A percentile compares a stretch with the other conserved stretches of the same genome.
Evolutionary conservation across 2,329 filamentous ascomycete genomes (phyloP).

Genomic region (Shiraia sp.): DNA sequence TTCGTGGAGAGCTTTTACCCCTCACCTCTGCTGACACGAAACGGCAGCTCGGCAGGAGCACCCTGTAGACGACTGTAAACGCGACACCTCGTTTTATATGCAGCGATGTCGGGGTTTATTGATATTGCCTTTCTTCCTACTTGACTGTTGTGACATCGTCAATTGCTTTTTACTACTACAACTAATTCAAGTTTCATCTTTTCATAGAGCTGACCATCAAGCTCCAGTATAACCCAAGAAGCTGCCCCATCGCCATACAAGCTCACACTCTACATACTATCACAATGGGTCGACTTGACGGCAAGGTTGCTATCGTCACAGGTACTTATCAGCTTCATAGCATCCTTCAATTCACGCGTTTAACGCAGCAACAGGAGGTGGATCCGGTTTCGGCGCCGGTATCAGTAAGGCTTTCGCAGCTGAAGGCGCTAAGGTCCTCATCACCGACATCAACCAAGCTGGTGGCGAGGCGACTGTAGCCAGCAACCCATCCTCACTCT

Average conservation of each 20-base stretch:
- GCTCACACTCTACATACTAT: slow-evolving; percentile 1
- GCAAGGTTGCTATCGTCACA: slow-evolving; percentile 62
- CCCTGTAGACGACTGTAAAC: background rate
- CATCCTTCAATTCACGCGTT: background rate
- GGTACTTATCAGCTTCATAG: slow-evolving; percentile 37
- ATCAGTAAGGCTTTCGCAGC: slow-evolving; percentile 62
- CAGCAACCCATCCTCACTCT: slow-evolving; percentile 42
- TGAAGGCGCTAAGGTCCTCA: slow-evolving; percentile 64
- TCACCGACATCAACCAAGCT: slow-evolving; percentile 63
- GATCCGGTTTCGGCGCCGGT: slow-evolving; percentile 66
- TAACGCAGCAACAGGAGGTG: slow-evolving; percentile 52
- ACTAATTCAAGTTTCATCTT: no score
- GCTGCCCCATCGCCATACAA: background rate
- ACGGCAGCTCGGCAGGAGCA: background rate
- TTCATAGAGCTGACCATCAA: no score
- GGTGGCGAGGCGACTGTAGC: slow-evolving; percentile 56
- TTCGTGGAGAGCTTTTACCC: slow-evolving; percentile 11
- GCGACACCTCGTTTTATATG: background rate
- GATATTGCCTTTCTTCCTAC: no score
- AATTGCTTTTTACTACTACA: no score
- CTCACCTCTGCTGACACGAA: slow-evolving; percentile 10
- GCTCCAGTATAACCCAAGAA: background rate
- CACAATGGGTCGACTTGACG: slow-evolving; percentile 50
- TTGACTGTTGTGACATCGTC: no score
- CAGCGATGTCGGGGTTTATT: no score